Evolutionary conservation across 129 eudicot species (phyloP).

Genomic region (Mikania micrantha): DNA sequence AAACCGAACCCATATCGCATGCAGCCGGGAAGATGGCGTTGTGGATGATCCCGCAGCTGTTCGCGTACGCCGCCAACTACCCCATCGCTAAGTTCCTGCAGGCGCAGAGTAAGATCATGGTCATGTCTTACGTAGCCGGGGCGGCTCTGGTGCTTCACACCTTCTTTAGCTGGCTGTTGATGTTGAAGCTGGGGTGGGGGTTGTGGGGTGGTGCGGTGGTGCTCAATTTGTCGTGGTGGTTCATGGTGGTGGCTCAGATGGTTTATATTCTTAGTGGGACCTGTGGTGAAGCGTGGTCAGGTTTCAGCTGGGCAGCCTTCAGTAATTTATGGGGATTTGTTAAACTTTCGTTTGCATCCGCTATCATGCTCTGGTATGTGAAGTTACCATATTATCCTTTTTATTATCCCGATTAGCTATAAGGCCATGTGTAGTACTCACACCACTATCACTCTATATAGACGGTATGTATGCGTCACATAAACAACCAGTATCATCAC

Average conservation of each 20-base stretch:
- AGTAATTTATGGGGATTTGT: conserved; percentile 39
- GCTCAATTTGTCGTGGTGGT: conserved; percentile 42
- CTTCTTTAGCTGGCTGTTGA: conserved; percentile 31
- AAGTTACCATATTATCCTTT: neutral
- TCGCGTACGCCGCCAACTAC: conserved; percentile 32
- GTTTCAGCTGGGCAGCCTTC: conserved; percentile 35
- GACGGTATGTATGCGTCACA: too few species aligned
- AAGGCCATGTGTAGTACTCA: too few species aligned
- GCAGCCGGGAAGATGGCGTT: conserved; percentile 30
- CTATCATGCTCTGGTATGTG: conserved; percentile 48
- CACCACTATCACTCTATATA: too few species aligned
- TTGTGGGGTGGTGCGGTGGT: conserved; percentile 34
- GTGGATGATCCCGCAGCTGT: conserved; percentile 46
- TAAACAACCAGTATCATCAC: too few species aligned
- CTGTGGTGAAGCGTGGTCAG: conserved; percentile 39
- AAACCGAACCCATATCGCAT: conserved; percentile 34
- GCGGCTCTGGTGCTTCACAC: conserved; percentile 21
- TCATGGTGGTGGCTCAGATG: conserved; percentile 37
- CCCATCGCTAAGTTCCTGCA: conserved; percentile 47
- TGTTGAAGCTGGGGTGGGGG: conserved; percentile 30
- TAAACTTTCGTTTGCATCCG: conserved; percentile 42
- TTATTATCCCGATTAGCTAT: too few species aligned
- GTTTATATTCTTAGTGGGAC: conserved; percentile 30
- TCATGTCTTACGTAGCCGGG: conserved; percentile 27
- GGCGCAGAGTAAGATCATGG: conserved; percentile 41